Evolutionary conservation across 768 basidiomycete genomes (phyloP).

Genomic region (Punctularia strigosozonata): DNA sequence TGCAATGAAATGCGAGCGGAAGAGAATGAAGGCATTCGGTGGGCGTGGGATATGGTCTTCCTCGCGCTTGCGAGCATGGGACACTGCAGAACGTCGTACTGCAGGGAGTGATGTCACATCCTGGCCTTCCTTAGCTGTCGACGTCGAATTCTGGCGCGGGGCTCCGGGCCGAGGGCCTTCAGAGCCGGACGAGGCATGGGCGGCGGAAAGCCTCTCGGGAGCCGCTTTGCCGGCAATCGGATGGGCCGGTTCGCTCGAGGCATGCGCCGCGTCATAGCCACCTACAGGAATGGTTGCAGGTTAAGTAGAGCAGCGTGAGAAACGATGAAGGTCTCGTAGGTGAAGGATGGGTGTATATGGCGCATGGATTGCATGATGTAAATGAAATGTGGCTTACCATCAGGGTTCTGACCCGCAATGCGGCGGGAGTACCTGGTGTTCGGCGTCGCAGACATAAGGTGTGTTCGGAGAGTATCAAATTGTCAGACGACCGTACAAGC

Average conservation of each 20-base stretch:
- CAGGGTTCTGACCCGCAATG: slow-evolving; percentile 27
- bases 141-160: slow-evolving; percentile 1
- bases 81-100: too few species aligned
- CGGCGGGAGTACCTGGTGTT: slow-evolving; percentile 31
- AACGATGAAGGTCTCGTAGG: slow-evolving; percentile 11
- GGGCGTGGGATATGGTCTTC: slow-evolving; percentile 59
- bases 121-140: neutral
- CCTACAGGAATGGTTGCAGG: slow-evolving; percentile 24
- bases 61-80: slow-evolving; percentile 29
- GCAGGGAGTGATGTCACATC: too few species aligned
- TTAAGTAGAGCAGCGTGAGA: slow-evolving; percentile 19
- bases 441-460: slow-evolving; percentile 20
- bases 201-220: neutral
- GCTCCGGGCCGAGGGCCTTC: neutral
- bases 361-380: too few species aligned
- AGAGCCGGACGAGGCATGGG: neutral
- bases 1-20: slow-evolving; percentile 53
- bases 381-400: slow-evolving; percentile 9
- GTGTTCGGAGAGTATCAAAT: neutral
- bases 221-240: neutral
- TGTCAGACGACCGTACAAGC: slow-evolving; percentile 2
- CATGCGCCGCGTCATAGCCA: slow-evolving; percentile 16
- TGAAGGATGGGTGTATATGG: too few species aligned
- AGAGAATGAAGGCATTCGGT: slow-evolving; percentile 80
- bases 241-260: slow-evolving; percentile 17